phyloP scores from a whole-genome alignment of 257 asterid species.

The Solanum piurae region DNA sequence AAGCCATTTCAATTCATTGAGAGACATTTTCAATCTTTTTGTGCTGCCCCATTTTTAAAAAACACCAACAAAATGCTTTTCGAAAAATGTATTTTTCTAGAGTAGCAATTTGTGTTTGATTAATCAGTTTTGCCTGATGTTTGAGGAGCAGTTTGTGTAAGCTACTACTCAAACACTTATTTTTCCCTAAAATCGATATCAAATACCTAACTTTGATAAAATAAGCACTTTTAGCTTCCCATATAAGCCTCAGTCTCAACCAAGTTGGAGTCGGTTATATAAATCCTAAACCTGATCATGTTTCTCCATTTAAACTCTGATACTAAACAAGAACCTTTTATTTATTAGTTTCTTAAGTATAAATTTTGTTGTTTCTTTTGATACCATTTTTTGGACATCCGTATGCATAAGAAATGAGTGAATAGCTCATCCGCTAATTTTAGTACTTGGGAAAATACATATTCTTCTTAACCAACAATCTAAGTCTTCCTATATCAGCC shows the following conservation, averaged over 20 bases:
- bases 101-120: neutral
- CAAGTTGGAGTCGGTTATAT: neutral
- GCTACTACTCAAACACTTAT: neutral
- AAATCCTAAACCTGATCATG: neutral
- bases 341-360: neutral
- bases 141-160: neutral
- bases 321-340: neutral
- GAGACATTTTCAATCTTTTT: too few relatives aligned
- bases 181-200: neutral
- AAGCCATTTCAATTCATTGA: too few relatives aligned
- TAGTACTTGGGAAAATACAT: neutral
- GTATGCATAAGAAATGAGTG: neutral
- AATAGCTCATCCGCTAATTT: neutral
- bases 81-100: neutral
- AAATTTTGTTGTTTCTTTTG: neutral
- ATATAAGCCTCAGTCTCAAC: neutral
- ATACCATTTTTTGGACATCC: neutral
- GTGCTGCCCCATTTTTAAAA: too few relatives aligned
- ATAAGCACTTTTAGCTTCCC: neutral
- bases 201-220: neutral
- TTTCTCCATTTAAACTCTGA: neutral
- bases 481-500: neutral
- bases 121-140: neutral
- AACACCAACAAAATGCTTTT: neutral
- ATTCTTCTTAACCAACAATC: neutral